Conservation (phyloP, 2,329 filamentous ascomycete genomes). For the Cladophialophora exuberans region DNA sequence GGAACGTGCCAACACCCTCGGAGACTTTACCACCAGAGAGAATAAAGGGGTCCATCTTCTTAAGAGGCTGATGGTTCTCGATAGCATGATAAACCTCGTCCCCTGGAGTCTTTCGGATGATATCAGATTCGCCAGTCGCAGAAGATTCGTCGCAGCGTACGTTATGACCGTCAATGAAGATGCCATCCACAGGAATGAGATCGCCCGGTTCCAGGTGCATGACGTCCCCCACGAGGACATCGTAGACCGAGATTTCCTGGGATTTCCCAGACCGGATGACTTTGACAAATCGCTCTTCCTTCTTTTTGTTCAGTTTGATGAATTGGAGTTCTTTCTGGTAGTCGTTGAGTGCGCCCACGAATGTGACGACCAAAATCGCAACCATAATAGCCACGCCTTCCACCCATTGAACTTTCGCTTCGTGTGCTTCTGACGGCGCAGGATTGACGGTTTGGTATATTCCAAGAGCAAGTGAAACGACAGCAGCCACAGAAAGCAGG, state of each 20-base stretch:
- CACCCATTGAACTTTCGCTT: constrained; percentile 72
- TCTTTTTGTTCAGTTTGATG: constrained; percentile 78
- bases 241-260: constrained; percentile 69
- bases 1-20: constrained; percentile 74
- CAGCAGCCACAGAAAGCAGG: constrained; percentile 67
- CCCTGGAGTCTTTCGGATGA: constrained; percentile 68
- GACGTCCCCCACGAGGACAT: constrained; percentile 74
- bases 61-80: constrained; percentile 61
- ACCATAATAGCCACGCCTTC: constrained; percentile 80
- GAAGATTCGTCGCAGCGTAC: constrained; percentile 75
- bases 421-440: constrained; percentile 29
- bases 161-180: constrained; percentile 68
- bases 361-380: constrained; percentile 74
- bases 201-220: constrained; percentile 74
- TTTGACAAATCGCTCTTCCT: constrained; percentile 74
- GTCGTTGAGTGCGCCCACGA: constrained; percentile 78
- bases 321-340: constrained; percentile 83
- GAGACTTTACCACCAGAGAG: constrained; percentile 77
- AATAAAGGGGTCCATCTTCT: constrained; percentile 78
- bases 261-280: constrained; percentile 75
- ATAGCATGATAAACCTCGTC: constrained; percentile 68
- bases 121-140: constrained; percentile 74
- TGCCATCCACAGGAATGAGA: constrained; percentile 72
- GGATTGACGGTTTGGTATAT: constrained; percentile 56
- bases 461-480: constrained; percentile 71